Percentiles rank a stretch among this genome's conserved stretches.
These are phyloP conservation scores for Aschersonia sp. DNA, from an alignment of 2,329 filamentous ascomycete species.

Conservation along the genomic window DNA sequence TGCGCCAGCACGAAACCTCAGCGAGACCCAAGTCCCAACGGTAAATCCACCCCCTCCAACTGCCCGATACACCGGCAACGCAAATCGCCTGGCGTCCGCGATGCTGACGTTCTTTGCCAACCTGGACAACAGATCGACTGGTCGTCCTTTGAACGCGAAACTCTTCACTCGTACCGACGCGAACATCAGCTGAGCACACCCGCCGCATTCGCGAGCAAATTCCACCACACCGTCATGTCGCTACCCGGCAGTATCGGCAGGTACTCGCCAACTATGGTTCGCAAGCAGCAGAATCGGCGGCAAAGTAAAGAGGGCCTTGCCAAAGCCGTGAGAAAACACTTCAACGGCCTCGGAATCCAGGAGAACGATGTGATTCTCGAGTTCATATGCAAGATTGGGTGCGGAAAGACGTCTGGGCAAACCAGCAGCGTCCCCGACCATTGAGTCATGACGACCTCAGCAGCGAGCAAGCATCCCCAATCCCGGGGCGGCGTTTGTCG, in stretches of 20 bases:
- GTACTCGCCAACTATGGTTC: constrained; percentile 62
- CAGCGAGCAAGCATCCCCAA: too few relatives aligned
- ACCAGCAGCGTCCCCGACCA: too few relatives aligned
- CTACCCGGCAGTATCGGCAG: constrained; percentile 50
- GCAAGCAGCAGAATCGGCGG: constrained; percentile 46
- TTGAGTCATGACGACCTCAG: too few relatives aligned
- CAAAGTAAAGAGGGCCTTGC: constrained; percentile 62
- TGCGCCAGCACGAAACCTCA: constrained; percentile 13
- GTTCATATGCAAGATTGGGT: constrained; percentile 53
- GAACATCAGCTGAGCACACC: constrained; percentile 58
- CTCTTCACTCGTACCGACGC: constrained; percentile 63
- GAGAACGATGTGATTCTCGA: constrained; percentile 76
- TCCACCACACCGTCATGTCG: constrained; percentile 46
- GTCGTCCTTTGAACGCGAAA: constrained; percentile 49
- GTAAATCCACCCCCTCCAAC: constrained; percentile 11
- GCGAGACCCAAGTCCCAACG: constrained; percentile 17
- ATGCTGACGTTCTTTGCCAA: background rate
- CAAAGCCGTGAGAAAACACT: constrained; percentile 62
- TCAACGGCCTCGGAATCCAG: constrained; percentile 63
- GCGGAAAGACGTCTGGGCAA: constrained; percentile 13
- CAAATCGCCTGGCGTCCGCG: background rate
- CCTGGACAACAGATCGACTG: constrained; percentile 38
- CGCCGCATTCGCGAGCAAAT: constrained; percentile 50
- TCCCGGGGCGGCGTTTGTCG: too few relatives aligned
- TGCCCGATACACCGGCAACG: background rate